Evolutionary conservation across 495 filamentous ascomycete species (phyloP), one percentile per base, ranked within the genome.

Genomic region (Staphylotrichum tortipilum): DNA sequence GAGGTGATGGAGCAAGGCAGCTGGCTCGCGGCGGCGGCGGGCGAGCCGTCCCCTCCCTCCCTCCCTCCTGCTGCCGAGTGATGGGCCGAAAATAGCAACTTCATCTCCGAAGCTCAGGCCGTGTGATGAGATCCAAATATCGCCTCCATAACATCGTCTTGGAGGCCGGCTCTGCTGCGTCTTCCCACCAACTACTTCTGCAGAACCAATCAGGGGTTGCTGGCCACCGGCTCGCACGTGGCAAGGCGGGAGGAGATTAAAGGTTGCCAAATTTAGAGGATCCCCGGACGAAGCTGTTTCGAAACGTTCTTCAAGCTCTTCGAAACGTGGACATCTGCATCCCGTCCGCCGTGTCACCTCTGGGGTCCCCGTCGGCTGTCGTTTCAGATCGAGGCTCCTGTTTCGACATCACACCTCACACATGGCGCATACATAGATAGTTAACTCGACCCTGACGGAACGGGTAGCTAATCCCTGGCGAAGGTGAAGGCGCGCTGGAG

Each of bases 251-350:
- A 56, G 44, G 41, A 49, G 35, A 47, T 37, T 28, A 45, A 46
- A 28, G 15, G 34, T 18, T 6, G n/a, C 53, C 59, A 57, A 57
- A 55, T 53, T 53, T 53, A 59, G 47, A 37, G 18, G 19, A 4
- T 21, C 24, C 28, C 41, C 31, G 44, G 45, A 45, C 9, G 21
- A 39, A 44, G 7, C 18, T 34, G 56, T 56, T 57, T 62, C 59
- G 39, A 55, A 60, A 53, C 49, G 26, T 59, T 62, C 57, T 41
- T 15, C 44, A 28, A 45, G 55, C 23, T n/a, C 40, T 61, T 58
- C 53, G 59, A 58, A 58, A 56, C 56, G 39, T 50, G 55, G 41
- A 35, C 36, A 5, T 43, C 38, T 17, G 26, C 31, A 40, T 34
- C 45, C 39, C 39, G 15, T 14, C 39, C 34, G 49, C 29, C 10